A percentile compares a stretch with the other conserved stretches of the same genome.
phyloP scores from a whole-genome alignment of 179 eudicot species.

The Silene vulgaris region DNA sequence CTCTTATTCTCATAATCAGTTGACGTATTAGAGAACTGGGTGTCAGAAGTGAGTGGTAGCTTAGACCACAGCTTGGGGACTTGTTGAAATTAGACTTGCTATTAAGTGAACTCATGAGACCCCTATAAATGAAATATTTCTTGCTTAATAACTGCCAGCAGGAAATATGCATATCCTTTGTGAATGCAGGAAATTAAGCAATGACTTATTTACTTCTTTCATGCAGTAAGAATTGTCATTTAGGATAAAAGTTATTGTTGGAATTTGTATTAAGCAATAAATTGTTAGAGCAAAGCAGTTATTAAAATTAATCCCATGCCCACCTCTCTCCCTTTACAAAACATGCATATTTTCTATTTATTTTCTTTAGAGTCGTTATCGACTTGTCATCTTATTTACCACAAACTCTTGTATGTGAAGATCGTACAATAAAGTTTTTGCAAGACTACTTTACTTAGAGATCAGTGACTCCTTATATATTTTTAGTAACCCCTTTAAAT shows the following conservation, averaged over 20 bases:
- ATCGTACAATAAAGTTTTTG: neutral
- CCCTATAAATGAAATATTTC: neutral
- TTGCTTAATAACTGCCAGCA: neutral
- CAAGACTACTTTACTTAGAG: neutral
- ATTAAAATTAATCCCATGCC: neutral
- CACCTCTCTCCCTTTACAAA: neutral
- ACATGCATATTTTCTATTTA: neutral
- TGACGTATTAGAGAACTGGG: neutral
- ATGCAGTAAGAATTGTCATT: neutral
- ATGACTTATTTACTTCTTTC: neutral
- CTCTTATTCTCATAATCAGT: too few relatives aligned
- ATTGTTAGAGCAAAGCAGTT: neutral
- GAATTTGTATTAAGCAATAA: neutral
- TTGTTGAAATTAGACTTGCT: neutral
- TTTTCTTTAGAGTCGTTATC: slow-evolving; percentile 5
- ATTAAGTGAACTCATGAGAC: neutral
- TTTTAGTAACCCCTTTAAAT: neutral
- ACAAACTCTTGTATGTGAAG: neutral
- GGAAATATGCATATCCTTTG: slow-evolving; percentile 4
- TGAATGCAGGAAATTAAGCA: neutral
- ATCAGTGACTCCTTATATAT: neutral
- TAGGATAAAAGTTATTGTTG: neutral
- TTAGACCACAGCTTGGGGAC: neutral
- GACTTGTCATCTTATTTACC: neutral
- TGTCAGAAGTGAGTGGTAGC: neutral